Evolutionary conservation across 2,329 filamentous ascomycete genomes (phyloP).

Genomic region (Ophiostoma quercus): DNA sequence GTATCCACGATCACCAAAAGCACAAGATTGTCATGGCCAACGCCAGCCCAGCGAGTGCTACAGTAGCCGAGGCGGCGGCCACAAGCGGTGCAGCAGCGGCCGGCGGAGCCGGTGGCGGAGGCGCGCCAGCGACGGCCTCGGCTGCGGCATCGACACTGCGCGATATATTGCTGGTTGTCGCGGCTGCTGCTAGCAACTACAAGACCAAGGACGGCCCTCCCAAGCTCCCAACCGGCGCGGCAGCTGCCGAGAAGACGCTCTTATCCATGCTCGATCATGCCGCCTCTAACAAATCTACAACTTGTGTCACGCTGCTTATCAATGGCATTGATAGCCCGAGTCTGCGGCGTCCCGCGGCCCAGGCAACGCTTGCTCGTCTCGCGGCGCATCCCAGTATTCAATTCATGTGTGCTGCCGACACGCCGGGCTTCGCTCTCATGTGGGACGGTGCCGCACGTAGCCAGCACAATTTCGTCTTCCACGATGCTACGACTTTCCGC

Average conservation of each 20-base stretch:
- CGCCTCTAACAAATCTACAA: conserved; percentile 31
- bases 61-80: conserved; percentile 37
- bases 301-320: conserved; percentile 62
- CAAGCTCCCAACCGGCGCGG: conserved; percentile 55
- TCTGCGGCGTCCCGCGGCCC: conserved; percentile 64
- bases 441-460: conserved; percentile 80
- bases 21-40: conserved; percentile 75
- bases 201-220: conserved; percentile 29
- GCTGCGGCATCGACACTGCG: conserved; percentile 48
- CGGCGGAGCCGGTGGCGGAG: conserved; percentile 1
- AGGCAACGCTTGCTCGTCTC: conserved; percentile 69
- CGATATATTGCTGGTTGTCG: conserved; percentile 65
- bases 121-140: conserved; percentile 16
- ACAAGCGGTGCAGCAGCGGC: conserved; percentile 34
- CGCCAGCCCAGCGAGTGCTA: conserved; percentile 53
- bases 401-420: conserved; percentile 77
- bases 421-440: conserved; percentile 77
- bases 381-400: conserved; percentile 67
- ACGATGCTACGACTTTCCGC: conserved; percentile 88
- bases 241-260: conserved; percentile 63
- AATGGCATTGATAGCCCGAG: conserved; percentile 81
- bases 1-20: conserved; percentile 35
- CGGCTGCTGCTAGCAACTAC: conserved; percentile 40
- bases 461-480: conserved; percentile 75
- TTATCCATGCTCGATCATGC: conserved; percentile 54